phyloP scores from a whole-genome alignment of 495 filamentous ascomycete species.

The Recurvomyces mirabilis region DNA sequence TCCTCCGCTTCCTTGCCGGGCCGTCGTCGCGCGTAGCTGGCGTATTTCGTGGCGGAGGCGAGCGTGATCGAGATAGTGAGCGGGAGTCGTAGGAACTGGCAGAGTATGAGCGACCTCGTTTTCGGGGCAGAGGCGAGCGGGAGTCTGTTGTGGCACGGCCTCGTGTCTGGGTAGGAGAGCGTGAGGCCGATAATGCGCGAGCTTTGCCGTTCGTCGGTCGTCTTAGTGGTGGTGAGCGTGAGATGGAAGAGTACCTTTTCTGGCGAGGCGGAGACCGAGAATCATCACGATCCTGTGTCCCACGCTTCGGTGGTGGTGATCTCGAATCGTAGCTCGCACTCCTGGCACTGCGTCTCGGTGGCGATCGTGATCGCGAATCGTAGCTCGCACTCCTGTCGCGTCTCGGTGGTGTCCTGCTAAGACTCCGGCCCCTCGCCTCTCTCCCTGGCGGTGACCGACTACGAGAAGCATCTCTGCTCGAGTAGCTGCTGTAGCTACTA shows the following conservation, averaged over 20 bases:
- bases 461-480: slow-evolving; percentile 16
- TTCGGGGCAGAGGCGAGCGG: slow-evolving; percentile 2
- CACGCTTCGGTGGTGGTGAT: slow-evolving; percentile 4
- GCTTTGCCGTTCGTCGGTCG: neutral
- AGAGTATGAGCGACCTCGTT: neutral
- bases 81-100: slow-evolving; percentile 16
- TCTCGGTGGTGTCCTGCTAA: neutral
- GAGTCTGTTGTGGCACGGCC: slow-evolving; percentile 11
- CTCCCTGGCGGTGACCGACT: slow-evolving; percentile 11
- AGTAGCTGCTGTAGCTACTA: slow-evolving; percentile 28
- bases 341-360: slow-evolving; percentile 1
- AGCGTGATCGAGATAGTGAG: slow-evolving; percentile 16
- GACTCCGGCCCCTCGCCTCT: slow-evolving; percentile 46
- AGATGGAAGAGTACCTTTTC: slow-evolving; percentile 12
- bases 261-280: slow-evolving; percentile 17
- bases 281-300: neutral
- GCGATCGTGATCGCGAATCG: slow-evolving; percentile 18
- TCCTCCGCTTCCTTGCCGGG: slow-evolving; percentile 12
- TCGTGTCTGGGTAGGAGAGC: slow-evolving; percentile 1
- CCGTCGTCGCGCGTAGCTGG: neutral
- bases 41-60: neutral
- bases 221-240: slow-evolving; percentile 12
- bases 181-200: slow-evolving; percentile 5
- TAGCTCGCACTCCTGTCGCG: neutral
- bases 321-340: slow-evolving; percentile 4